Percentiles rank a stretch among this genome's conserved stretches.
Evolutionary conservation across 2,329 filamentous ascomycete species (phyloP).

Genomic region (Epichloe amarillans): DNA sequence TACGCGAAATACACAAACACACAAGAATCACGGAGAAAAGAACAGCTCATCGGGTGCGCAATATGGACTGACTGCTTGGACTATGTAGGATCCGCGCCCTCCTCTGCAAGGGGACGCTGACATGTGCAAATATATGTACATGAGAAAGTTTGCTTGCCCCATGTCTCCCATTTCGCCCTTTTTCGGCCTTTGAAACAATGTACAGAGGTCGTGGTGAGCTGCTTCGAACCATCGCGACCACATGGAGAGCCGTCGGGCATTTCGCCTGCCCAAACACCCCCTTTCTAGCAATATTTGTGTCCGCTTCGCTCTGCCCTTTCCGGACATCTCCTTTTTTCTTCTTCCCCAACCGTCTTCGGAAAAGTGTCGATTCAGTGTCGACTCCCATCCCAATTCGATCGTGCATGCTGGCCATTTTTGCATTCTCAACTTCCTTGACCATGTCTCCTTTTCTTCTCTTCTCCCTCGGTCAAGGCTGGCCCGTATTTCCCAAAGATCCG

Average conservation of each 20-base stretch:
- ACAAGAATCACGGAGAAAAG: no score
- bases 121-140: background rate
- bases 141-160: background rate
- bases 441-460: background rate
- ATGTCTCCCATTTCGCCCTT: background rate
- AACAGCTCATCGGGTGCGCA: background rate
- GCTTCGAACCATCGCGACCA: conserved; percentile 7
- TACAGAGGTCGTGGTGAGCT: conserved; percentile 16
- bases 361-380: background rate
- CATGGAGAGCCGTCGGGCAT: background rate
- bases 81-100: background rate
- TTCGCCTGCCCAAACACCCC: background rate
- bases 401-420: conserved; percentile 12
- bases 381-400: background rate
- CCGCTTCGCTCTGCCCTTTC: background rate
- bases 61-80: background rate
- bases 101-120: background rate
- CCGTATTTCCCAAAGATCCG: conserved; percentile 12
- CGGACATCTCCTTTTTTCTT: background rate
- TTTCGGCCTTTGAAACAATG: conserved; percentile 13
- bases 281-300: background rate
- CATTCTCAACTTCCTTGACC: conserved; percentile 19
- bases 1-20: no score
- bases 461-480: conserved; percentile 13
- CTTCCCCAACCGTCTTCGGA: background rate